phyloP scores from a whole-genome alignment of 2,329 filamentous ascomycete species.

The Paecilomyces variotii region DNA sequence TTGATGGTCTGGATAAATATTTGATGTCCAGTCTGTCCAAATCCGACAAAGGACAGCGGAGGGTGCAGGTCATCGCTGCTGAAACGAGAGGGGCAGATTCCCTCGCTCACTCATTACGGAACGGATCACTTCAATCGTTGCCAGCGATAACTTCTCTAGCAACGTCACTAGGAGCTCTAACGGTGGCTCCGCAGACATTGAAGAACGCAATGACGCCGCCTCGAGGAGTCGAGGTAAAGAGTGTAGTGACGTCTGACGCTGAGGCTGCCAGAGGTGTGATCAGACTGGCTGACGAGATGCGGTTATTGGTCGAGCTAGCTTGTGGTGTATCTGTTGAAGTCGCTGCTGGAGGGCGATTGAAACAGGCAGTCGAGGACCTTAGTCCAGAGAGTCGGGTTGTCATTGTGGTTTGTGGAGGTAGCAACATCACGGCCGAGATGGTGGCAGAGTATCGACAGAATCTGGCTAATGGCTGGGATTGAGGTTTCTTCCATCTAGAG shows the following conservation, averaged over 20 bases:
- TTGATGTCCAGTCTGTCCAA: slow-evolving; percentile 11
- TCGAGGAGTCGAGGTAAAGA: slow-evolving; percentile 39
- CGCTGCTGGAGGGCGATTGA: slow-evolving; percentile 16
- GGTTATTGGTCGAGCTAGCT: slow-evolving; percentile 69
- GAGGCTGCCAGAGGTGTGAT: slow-evolving; percentile 70
- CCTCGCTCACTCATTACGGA: slow-evolving; percentile 52
- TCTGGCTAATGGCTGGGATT: slow-evolving; percentile 25
- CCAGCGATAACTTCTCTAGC: slow-evolving; percentile 64
- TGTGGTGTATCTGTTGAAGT: slow-evolving; percentile 67
- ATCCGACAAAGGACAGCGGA: slow-evolving; percentile 1
- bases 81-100: slow-evolving; percentile 68
- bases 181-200: slow-evolving; percentile 57
- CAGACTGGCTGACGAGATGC: slow-evolving; percentile 68
- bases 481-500: not conserved
- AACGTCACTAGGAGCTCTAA: slow-evolving; percentile 59
- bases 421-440: slow-evolving; percentile 45
- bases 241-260: slow-evolving; percentile 58
- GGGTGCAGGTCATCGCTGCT: slow-evolving; percentile 52
- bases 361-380: slow-evolving; percentile 17
- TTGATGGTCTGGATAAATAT: slow-evolving; percentile 49
- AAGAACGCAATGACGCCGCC: slow-evolving; percentile 46
- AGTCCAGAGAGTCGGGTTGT: slow-evolving; percentile 25
- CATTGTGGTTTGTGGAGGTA: slow-evolving; percentile 36
- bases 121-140: slow-evolving; percentile 49
- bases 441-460: slow-evolving; percentile 41